Evolutionary conservation across 805 yeast genomes (phyloP).

Genomic region (Yarrowia bubula): DNA sequence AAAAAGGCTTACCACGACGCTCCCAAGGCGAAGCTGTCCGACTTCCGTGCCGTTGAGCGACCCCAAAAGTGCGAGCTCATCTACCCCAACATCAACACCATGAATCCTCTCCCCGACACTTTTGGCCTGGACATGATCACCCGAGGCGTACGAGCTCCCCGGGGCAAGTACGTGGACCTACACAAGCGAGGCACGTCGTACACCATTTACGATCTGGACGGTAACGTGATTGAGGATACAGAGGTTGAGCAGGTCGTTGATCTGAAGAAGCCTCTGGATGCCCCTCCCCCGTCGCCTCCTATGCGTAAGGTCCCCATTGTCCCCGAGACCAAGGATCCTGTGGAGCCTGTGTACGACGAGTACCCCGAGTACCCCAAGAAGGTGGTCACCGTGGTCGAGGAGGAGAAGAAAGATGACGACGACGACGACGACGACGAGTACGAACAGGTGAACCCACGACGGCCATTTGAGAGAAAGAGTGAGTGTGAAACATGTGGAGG

Average conservation of each 20-base stretch:
- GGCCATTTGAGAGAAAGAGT: constrained; percentile 16
- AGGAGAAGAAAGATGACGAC: neutral
- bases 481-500: neutral
- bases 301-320: neutral
- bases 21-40: constrained; percentile 49
- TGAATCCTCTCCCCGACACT: constrained; percentile 27
- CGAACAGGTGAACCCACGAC: constrained; percentile 10
- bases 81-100: constrained; percentile 28
- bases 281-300: constrained; percentile 7
- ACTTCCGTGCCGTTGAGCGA: constrained; percentile 17
- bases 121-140: constrained; percentile 13
- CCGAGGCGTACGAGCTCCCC: constrained; percentile 13
- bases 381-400: neutral
- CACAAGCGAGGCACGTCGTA: constrained; percentile 5
- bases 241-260: constrained; percentile 1
- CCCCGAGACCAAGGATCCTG: constrained; percentile 7
- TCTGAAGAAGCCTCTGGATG: constrained; percentile 1
- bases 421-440: neutral
- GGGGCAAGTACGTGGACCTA: constrained; percentile 20
- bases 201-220: constrained; percentile 6
- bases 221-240: constrained; percentile 10
- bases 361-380: constrained; percentile 23
- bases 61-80: constrained; percentile 24
- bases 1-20: constrained; percentile 53
- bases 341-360: constrained; percentile 21